Evolutionary conservation across 495 filamentous ascomycete genomes (phyloP).

Genomic region (Aspergillus sparsus): DNA sequence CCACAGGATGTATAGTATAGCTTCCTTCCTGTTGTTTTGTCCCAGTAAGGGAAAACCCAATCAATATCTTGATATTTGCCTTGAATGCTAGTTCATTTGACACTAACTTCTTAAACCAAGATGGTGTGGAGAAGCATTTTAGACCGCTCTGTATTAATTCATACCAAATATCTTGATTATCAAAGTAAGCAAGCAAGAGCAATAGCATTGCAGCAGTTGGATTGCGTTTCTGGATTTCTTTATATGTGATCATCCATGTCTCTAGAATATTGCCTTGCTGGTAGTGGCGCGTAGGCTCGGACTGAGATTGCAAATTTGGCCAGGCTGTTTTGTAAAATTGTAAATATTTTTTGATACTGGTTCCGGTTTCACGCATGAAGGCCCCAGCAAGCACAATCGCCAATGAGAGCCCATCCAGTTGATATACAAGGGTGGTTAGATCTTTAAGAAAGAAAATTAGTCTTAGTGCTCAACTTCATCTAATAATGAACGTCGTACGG

Average conservation of each 20-base stretch:
- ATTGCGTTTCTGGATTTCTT: constrained; percentile 39
- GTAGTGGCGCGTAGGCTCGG: constrained; percentile 33
- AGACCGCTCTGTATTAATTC: constrained; percentile 35
- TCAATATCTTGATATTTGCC: constrained; percentile 28
- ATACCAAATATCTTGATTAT: constrained; percentile 55
- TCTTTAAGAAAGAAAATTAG: constrained; percentile 26
- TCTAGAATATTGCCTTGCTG: constrained; percentile 41
- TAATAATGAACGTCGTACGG: no score
- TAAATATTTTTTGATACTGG: constrained; percentile 38
- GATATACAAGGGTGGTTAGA: constrained; percentile 23
- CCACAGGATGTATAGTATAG: constrained; percentile 37
- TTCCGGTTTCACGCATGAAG: constrained; percentile 41
- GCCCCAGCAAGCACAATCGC: constrained; percentile 46
- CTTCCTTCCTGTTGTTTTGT: constrained; percentile 30
- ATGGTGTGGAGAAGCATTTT: constrained; percentile 20
- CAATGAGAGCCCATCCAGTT: constrained; percentile 45
- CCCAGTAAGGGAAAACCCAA: constrained; percentile 36
- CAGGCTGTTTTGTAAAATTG: constrained; percentile 42
- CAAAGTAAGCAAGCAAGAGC: constrained; percentile 47
- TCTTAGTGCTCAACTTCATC: constrained; percentile 10
- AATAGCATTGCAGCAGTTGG: constrained; percentile 40
- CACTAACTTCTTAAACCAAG: constrained; percentile 33
- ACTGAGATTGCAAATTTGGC: constrained; percentile 37
- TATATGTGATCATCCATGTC: constrained; percentile 50
- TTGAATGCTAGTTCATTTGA: constrained; percentile 35